Percentiles rank a stretch among this genome's conserved stretches.
These are phyloP conservation scores for Tripidium arundinaceum DNA, from an alignment of 202 grass and related monocot species.

Conservation along the genomic window DNA sequence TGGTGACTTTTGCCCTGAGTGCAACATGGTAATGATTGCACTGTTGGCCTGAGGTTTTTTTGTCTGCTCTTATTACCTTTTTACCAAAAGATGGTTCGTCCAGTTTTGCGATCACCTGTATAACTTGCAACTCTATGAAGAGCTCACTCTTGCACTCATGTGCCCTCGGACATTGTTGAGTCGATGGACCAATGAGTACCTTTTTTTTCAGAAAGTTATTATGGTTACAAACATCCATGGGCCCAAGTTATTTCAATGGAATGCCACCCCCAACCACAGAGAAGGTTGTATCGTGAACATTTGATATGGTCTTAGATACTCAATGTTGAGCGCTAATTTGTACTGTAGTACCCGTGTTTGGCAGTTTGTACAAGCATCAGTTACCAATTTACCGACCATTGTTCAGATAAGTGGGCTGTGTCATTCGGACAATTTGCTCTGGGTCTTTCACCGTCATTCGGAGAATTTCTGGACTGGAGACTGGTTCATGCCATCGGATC, in stretches of 20 bases:
- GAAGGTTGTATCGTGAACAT: background rate
- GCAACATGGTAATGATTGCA: slow-evolving; percentile 19
- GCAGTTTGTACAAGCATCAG: background rate
- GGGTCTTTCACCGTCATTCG: background rate
- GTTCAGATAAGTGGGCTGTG: background rate
- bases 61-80: slow-evolving; percentile 13
- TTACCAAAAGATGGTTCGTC: slow-evolving; percentile 14
- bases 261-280: background rate
- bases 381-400: background rate
- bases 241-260: background rate
- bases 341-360: background rate
- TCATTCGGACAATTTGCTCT: background rate
- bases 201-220: background rate
- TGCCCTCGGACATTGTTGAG: background rate
- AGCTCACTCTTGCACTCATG: background rate
- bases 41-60: background rate
- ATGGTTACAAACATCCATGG: background rate
- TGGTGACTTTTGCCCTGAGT: slow-evolving; percentile 18
- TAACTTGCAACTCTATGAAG: slow-evolving; percentile 31
- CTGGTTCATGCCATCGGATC: background rate
- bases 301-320: background rate
- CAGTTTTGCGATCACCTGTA: slow-evolving; percentile 30
- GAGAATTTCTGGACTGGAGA: too few relatives aligned
- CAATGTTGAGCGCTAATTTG: background rate
- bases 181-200: background rate